Base-by-base conservation (phyloP, 1,284 basidiomycete species). In the Paramarasmius palmivorus region DNA sequence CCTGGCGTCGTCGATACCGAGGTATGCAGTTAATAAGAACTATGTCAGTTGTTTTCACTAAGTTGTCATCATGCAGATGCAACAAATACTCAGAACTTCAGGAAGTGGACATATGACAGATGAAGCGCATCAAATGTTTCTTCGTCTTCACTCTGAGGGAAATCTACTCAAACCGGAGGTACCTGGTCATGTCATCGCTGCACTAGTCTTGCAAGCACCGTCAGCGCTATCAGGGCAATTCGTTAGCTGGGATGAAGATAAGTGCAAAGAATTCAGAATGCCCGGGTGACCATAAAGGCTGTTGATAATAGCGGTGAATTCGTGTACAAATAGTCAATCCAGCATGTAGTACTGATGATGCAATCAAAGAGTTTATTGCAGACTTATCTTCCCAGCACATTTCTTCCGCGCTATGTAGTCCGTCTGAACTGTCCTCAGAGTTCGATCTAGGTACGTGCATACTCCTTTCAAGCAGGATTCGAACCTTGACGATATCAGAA, bases 1-100 rank as follows among this genome's bases (percentile, higher is more conserved):
- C 94, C 94, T 0, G 93, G 93, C 17, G 88, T 88, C 67, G 92
- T 95, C 9, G 86, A 93, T 58, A 92, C 90, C 4, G 68, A 68
- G 36, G 90, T 90, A 64, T 32, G 12, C 35, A 56, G 77, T 70
- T 36, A 32, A 52, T 44, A 49, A 17, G 47, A 44, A 23, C 51
- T 17, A 45, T 51, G 36, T 39, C 50, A 20, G 23, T 23, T 48
- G 45, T 46, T 26, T 17, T 25, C 19, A 10, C 29, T 56, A 17
- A 47, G 45, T 41, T n/a, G n/a, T 50, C 10, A 60, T 32, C 26
- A 53, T 40, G 56, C 57, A 92, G 90, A 92, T 92, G 90, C 90
- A 92, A 75, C 61, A 63, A 17, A 61, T 59, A 1, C 59, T 92
- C 26, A 76, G 90, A 23, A 63, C 65, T 15, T 64, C 65, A 9